These are phyloP conservation scores for Penicillium maclennaniae DNA, from an alignment of 495 filamentous ascomycete genomes.

Conservation along the genomic window DNA sequence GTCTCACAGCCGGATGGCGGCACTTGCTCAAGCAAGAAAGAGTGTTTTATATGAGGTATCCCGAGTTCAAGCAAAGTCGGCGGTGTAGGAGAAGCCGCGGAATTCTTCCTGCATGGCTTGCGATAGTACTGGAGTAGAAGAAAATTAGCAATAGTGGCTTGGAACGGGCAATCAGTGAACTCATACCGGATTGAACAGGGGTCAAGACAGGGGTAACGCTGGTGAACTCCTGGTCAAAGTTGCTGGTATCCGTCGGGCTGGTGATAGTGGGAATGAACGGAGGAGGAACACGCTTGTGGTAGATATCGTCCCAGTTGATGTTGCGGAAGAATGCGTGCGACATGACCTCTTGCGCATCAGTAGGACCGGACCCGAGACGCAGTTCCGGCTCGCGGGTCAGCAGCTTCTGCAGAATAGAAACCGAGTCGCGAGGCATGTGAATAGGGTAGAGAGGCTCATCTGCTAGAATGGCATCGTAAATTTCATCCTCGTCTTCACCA, in stretches of 20 bases:
- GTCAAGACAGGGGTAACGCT: slow-evolving; percentile 97
- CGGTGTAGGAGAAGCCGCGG: slow-evolving; percentile 95
- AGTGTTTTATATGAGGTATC: slow-evolving; percentile 11
- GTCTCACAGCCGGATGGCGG: neutral
- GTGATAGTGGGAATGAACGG: slow-evolving; percentile 88
- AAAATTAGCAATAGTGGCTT: neutral
- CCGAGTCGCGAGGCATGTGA: slow-evolving; percentile 97
- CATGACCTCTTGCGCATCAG: slow-evolving; percentile 99
- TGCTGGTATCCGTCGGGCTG: slow-evolving; percentile 93
- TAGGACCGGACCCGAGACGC: slow-evolving; percentile 88
- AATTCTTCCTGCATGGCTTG: slow-evolving; percentile 99
- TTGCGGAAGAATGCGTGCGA: slow-evolving; percentile 96
- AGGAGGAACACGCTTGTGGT: slow-evolving; percentile 84
- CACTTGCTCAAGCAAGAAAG: slow-evolving; percentile 10
- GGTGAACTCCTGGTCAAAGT: slow-evolving; percentile 98
- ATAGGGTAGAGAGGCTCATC: slow-evolving; percentile 98
- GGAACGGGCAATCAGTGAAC: neutral
- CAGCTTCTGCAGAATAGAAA: slow-evolving; percentile 96
- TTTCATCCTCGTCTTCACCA: slow-evolving; percentile 98
- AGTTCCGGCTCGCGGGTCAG: slow-evolving; percentile 92
- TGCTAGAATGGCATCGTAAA: slow-evolving; percentile 97
- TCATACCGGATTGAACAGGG: slow-evolving; percentile 95
- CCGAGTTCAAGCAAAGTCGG: slow-evolving; percentile 57
- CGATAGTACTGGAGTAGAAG: slow-evolving; percentile 66
- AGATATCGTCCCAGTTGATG: slow-evolving; percentile 98